phyloP scores from a whole-genome alignment of 164 flowering plant species.

The Aristolochia californica region DNA sequence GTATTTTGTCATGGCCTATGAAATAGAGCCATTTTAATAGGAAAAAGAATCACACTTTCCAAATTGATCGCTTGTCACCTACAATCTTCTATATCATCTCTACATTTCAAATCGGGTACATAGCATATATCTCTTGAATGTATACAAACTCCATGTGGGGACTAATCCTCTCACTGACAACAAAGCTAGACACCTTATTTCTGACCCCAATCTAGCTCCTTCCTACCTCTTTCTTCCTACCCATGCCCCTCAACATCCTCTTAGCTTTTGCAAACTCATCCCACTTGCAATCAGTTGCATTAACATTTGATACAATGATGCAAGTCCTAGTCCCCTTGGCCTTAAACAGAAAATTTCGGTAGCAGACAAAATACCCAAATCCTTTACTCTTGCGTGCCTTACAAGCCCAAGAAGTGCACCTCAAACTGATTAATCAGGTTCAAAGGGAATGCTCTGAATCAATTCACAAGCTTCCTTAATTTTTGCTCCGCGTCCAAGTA shows the following conservation, averaged over 20 bases:
- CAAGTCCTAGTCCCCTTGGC: conserved; percentile 48
- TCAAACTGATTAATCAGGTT: conserved; percentile 67
- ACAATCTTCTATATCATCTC: too few relatives aligned
- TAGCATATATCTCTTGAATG: conserved; percentile 41
- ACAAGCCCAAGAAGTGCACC: conserved; percentile 84
- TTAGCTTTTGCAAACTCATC: conserved; percentile 53
- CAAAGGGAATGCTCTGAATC: conserved; percentile 53
- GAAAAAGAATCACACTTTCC: too few relatives aligned
- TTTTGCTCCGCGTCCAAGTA: conserved; percentile 77
- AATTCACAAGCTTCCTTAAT: conserved; percentile 57
- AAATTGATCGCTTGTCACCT: too few relatives aligned
- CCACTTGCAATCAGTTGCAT: conserved; percentile 73
- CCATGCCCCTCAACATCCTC: conserved; percentile 40
- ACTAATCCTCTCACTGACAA: conserved; percentile 44
- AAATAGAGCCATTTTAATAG: too few relatives aligned
- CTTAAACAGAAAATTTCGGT: conserved; percentile 28
- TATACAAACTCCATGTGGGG: conserved; percentile 34
- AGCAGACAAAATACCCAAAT: conserved; percentile 51
- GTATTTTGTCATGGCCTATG: too few relatives aligned
- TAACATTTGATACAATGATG: conserved; percentile 47
- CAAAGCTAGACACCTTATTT: conserved; percentile 48
- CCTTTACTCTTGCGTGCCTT: conserved; percentile 41
- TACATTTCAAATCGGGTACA: conserved; percentile 12
- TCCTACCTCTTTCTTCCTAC: conserved; percentile 60
- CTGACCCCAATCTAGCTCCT: conserved; percentile 73